Conservation (phyloP, 106 monocot species). For the Chionographis japonica region DNA sequence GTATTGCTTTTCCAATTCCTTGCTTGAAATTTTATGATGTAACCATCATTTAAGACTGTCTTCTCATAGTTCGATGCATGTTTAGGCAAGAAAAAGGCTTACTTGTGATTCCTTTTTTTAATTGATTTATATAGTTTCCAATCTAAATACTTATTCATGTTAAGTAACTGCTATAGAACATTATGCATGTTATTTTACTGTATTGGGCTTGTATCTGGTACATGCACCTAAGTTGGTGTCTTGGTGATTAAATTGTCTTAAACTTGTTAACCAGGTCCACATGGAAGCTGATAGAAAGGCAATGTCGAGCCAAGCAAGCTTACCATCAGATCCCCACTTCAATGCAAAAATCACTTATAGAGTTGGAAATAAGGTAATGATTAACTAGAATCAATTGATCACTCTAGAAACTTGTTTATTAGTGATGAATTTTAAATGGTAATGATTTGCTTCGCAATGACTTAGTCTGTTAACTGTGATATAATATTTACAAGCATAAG, state of each 20-base stretch:
- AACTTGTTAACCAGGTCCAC: constrained; percentile 77
- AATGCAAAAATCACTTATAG: constrained; percentile 65
- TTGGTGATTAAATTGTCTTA: constrained; percentile 18
- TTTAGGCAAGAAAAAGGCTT: no score
- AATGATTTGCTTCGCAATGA: no score
- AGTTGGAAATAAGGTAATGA: constrained; percentile 69
- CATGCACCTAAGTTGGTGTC: no score
- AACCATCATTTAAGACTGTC: no score
- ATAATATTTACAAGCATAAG: no score
- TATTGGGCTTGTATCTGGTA: no score
- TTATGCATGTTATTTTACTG: not conserved
- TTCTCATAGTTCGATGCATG: no score
- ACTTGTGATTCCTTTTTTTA: not conserved
- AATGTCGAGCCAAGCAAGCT: constrained; percentile 40
- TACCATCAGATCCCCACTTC: constrained; percentile 57
- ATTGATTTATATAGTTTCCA: not conserved
- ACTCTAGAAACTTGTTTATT: not conserved
- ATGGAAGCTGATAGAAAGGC: constrained; percentile 91
- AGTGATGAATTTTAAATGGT: not conserved
- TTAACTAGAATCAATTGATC: not conserved
- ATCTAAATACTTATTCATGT: not conserved
- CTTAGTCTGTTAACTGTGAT: no score
- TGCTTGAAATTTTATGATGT: no score
- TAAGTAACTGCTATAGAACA: not conserved
- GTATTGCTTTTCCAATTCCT: constrained; percentile 32